Conservation (phyloP, 306 rosid species). For the Lotus japonicus region DNA sequence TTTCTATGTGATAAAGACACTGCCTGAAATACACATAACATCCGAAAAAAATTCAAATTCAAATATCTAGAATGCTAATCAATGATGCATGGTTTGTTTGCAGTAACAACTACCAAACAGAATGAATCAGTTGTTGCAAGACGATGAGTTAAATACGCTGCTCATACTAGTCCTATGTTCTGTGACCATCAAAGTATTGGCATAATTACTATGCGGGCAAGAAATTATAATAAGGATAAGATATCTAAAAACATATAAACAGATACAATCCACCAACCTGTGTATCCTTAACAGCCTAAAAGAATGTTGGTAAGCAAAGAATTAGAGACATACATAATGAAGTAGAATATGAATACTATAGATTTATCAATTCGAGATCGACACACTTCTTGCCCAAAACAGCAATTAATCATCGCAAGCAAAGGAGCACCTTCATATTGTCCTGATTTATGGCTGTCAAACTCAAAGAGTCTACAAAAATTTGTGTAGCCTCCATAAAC, state of each 20-base stretch:
- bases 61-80: not conserved
- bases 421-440: not conserved
- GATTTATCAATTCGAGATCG: not conserved
- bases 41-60: not conserved
- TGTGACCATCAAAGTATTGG: not conserved
- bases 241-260: not conserved
- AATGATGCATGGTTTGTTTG: not conserved
- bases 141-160: not conserved
- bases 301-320: not conserved
- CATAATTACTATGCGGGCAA: not conserved
- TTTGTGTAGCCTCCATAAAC: not conserved
- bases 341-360: not conserved
- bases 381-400: not conserved
- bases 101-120: not conserved
- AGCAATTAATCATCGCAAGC: not conserved
- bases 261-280: not conserved
- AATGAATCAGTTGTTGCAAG: not conserved
- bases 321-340: not conserved
- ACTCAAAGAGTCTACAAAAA: not conserved
- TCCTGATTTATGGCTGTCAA: not conserved
- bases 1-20: not conserved
- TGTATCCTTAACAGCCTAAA: not conserved
- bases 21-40: slow-evolving; percentile 20
- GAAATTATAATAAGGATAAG: not conserved
- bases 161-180: not conserved